Conservation (phyloP, 192 early-diverging fungal species). For the Coemansia sp. region DNA sequence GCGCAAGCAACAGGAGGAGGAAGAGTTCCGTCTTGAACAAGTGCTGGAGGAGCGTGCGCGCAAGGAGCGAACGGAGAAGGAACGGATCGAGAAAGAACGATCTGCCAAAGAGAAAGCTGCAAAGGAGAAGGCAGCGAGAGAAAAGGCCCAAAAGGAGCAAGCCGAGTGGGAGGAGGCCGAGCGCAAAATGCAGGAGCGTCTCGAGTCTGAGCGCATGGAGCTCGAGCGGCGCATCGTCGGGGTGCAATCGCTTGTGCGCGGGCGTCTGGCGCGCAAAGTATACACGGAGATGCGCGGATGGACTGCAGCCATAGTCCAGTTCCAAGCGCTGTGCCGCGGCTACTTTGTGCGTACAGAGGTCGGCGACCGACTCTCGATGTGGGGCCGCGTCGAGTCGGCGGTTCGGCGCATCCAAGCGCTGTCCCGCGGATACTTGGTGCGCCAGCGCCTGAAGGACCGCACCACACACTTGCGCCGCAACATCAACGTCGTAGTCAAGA, state of each 20-base stretch:
- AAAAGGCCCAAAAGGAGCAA: conserved; percentile 9
- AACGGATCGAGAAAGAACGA: conserved; percentile 12
- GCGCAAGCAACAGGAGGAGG: conserved; percentile 17
- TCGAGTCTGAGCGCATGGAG: conserved; percentile 41
- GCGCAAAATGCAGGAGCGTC: conserved; percentile 33
- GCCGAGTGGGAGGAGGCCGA: conserved; percentile 17
- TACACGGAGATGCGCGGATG: conserved; percentile 57
- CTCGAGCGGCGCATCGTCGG: conserved; percentile 48
- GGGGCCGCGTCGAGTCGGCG: conserved; percentile 34
- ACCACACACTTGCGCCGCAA: conserved; percentile 64
- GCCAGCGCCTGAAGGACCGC: conserved; percentile 59
- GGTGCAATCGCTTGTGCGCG: conserved; percentile 64
- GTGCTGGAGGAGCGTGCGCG: conserved; percentile 14
- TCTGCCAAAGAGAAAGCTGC: neutral
- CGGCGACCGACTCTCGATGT: conserved; percentile 29
- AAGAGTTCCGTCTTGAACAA: conserved; percentile 8
- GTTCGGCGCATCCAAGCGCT: conserved; percentile 63
- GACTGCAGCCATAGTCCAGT: conserved; percentile 45
- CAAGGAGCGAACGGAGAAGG: conserved; percentile 7
- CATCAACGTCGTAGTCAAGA: conserved; percentile 73
- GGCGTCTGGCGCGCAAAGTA: conserved; percentile 55
- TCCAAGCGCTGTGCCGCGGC: conserved; percentile 54
- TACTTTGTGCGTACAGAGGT: conserved; percentile 41
- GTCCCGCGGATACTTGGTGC: conserved; percentile 62
- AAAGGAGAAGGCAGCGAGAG: neutral